Evolutionary conservation across 768 basidiomycete species (phyloP).

Genomic region (Termitomyces sp.): DNA sequence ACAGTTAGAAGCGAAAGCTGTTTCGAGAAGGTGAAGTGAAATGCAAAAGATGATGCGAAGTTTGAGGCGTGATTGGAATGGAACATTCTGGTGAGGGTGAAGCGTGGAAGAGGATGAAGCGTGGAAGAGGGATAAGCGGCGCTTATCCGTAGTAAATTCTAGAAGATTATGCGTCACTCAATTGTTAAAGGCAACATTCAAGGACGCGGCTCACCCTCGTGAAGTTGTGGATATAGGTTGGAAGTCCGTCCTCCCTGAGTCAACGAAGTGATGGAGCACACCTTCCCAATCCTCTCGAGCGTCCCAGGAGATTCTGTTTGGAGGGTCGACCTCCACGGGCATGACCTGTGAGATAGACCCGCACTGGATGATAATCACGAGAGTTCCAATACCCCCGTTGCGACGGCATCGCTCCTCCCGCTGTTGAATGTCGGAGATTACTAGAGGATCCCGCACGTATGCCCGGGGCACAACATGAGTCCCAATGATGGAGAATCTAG

Average conservation of each 20-base stretch:
- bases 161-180: slow-evolving; percentile 5
- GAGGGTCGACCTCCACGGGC: slow-evolving; percentile 83
- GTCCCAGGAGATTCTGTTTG: slow-evolving; percentile 74
- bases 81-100: neutral
- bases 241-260: slow-evolving; percentile 70
- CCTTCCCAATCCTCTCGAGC: slow-evolving; percentile 66
- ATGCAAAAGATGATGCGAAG: slow-evolving; percentile 8
- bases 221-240: slow-evolving; percentile 77
- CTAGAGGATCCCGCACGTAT: slow-evolving; percentile 72
- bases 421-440: slow-evolving; percentile 69
- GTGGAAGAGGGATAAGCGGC: neutral
- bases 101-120: neutral
- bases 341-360: slow-evolving; percentile 74
- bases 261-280: slow-evolving; percentile 67
- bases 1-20: neutral
- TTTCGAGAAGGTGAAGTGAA: slow-evolving; percentile 3
- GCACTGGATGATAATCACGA: slow-evolving; percentile 74
- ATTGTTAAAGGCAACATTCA: slow-evolving; percentile 6
- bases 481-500: slow-evolving; percentile 61
- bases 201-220: slow-evolving; percentile 50
- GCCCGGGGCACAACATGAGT: slow-evolving; percentile 70
- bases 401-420: slow-evolving; percentile 77
- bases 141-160: slow-evolving; percentile 43
- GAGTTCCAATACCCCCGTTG: slow-evolving; percentile 70
- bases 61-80: slow-evolving; percentile 16